Conservation (phyloP, 495 filamentous ascomycete genomes). For the Penicillium lividum region DNA sequence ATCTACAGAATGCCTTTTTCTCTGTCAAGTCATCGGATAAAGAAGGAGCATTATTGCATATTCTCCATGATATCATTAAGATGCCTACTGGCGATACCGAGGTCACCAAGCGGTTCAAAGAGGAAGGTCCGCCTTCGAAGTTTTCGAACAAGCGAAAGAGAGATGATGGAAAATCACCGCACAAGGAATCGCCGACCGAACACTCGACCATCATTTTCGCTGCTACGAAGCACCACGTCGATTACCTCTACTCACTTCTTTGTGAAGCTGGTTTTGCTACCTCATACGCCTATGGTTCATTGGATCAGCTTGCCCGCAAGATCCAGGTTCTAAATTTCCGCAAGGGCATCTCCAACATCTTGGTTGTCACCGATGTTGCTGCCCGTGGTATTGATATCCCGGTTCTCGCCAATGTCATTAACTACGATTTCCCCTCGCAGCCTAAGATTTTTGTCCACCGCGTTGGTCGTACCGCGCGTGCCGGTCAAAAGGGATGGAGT, state of each 20-base stretch:
- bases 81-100: constrained; percentile 79
- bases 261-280: constrained; percentile 76
- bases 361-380: constrained; percentile 97
- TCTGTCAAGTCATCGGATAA: constrained; percentile 88
- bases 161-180: constrained; percentile 36
- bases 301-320: constrained; percentile 91
- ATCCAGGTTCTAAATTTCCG: constrained; percentile 89
- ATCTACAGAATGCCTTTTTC: constrained; percentile 92
- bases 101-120: constrained; percentile 39
- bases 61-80: constrained; percentile 88
- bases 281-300: constrained; percentile 88
- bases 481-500: constrained; percentile 88
- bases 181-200: constrained; percentile 45
- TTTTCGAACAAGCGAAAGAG: constrained; percentile 66
- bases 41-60: constrained; percentile 85
- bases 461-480: constrained; percentile 92
- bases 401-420: constrained; percentile 93
- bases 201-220: constrained; percentile 93
- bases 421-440: constrained; percentile 97
- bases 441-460: constrained; percentile 97
- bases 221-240: constrained; percentile 97
- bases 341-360: constrained; percentile 77
- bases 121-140: constrained; percentile 44
- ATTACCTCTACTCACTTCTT: constrained; percentile 79
- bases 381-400: constrained; percentile 98